These are phyloP conservation scores for Cytospora leucostoma DNA, from an alignment of 2,329 filamentous ascomycete genomes.

Conservation along the genomic window DNA sequence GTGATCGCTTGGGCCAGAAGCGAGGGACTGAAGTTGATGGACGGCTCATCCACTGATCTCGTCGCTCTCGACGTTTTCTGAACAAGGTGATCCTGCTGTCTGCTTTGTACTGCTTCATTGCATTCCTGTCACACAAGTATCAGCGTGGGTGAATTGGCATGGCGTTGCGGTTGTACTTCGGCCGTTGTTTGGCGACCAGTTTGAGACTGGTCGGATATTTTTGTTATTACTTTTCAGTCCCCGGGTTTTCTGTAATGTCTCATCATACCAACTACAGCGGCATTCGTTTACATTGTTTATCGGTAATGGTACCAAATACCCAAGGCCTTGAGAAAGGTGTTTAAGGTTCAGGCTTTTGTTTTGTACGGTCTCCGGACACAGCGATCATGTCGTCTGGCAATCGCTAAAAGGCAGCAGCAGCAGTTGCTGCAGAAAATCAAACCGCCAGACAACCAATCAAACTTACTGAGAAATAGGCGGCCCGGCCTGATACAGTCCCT, in stretches of 20 bases:
- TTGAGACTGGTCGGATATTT: neutral
- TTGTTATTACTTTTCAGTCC: neutral
- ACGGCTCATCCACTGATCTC: slow-evolving; percentile 10
- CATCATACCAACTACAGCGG: slow-evolving; percentile 7
- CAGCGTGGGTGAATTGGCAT: slow-evolving; percentile 6
- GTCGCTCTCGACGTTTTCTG: neutral
- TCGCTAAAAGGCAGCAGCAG: neutral
- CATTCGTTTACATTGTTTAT: slow-evolving; percentile 5
- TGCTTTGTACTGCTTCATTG: neutral
- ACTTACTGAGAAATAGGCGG: neutral
- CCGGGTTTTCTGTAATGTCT: neutral
- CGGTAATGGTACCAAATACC: slow-evolving; percentile 2
- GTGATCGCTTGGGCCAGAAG: neutral
- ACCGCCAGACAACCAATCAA: neutral
- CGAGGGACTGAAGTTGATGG: slow-evolving; percentile 1
- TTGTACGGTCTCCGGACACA: neutral
- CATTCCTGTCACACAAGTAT: neutral
- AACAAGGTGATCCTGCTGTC: no score
- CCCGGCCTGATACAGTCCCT: no score
- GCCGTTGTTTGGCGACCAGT: neutral
- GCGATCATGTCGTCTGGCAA: neutral
- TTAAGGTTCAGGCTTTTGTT: neutral
- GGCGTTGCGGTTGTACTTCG: slow-evolving; percentile 3
- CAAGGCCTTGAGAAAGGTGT: slow-evolving; percentile 3
- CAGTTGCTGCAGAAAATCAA: neutral